Percentiles rank a stretch among this genome's conserved stretches.
Conservation (phyloP, 1,284 basidiomycete genomes). For the Tremellales sp. region DNA sequence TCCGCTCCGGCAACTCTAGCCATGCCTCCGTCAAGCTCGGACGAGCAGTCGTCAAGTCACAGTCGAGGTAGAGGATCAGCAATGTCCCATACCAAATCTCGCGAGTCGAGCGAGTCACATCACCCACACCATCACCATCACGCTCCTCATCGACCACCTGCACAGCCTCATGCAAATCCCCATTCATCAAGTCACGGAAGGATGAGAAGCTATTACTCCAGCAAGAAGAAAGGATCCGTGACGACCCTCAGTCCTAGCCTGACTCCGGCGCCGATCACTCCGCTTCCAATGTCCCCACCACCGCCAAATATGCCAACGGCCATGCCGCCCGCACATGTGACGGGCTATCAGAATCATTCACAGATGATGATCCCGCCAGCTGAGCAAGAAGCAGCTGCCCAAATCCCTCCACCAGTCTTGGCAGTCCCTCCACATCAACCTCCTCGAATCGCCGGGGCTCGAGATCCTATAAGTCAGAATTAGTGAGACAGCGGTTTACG, state of each 20-base stretch:
- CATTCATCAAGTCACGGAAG: not conserved
- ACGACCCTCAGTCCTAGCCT: not conserved
- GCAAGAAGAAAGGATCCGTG: not conserved
- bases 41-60: not conserved
- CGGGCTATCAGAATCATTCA: no score
- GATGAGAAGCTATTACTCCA: conserved; percentile 2
- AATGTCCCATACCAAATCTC: not conserved
- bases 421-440: not conserved
- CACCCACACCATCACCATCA: not conserved
- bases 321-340: no score
- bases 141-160: not conserved
- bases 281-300: not conserved
- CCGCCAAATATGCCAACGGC: not conserved
- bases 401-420: not conserved
- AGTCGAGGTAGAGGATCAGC: not conserved
- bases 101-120: not conserved
- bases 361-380: no score
- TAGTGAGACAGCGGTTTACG: conserved; percentile 2
- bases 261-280: not conserved
- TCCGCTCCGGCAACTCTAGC: conserved; percentile 10
- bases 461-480: conserved; percentile 8
- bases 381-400: not conserved
- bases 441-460: conserved; percentile 5
- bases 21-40: not conserved
- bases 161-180: not conserved